Percentiles rank a stretch among this genome's conserved stretches.
These are phyloP conservation scores for Clavispora phyllophila DNA, from an alignment of 805 yeast species.

Conservation along the genomic window DNA sequence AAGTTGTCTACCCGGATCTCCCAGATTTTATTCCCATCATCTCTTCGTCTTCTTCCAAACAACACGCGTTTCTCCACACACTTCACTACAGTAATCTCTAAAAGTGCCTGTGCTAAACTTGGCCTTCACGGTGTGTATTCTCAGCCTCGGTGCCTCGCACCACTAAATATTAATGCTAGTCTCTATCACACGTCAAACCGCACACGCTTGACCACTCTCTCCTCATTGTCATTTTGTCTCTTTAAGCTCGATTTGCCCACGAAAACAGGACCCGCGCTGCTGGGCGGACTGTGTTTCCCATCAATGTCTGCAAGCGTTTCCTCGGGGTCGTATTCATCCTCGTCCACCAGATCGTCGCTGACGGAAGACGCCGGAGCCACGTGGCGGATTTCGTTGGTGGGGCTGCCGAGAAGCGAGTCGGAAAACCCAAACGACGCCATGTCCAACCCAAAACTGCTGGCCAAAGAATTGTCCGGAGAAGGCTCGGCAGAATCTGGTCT, in stretches of 20 bases:
- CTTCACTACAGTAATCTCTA: too few species aligned
- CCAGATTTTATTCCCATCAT: too few species aligned
- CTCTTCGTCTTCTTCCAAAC: too few species aligned
- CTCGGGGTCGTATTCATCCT: slow-evolving; percentile 21
- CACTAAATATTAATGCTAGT: too few species aligned
- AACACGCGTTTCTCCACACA: too few species aligned
- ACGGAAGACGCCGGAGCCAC: neutral
- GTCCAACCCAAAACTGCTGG: slow-evolving; percentile 20
- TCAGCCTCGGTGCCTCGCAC: too few species aligned
- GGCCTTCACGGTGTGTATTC: neutral
- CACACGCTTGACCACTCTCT: slow-evolving; percentile 24
- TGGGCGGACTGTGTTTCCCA: slow-evolving; percentile 2
- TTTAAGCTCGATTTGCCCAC: slow-evolving; percentile 21
- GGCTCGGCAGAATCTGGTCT: neutral
- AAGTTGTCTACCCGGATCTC: too few species aligned
- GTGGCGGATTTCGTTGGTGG: slow-evolving; percentile 12
- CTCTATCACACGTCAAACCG: slow-evolving; percentile 23
- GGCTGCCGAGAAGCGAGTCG: slow-evolving; percentile 12
- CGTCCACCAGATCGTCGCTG: slow-evolving; percentile 7
- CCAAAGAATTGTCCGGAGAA: slow-evolving; percentile 6
- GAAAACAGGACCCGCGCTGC: slow-evolving; percentile 4
- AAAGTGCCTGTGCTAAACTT: too few species aligned
- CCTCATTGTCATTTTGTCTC: slow-evolving; percentile 14
- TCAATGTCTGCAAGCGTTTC: slow-evolving; percentile 4
- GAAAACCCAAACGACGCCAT: slow-evolving; percentile 16